These are phyloP conservation scores for Clonostachys solani DNA, from an alignment of 2,329 filamentous ascomycete genomes.

Conservation along the genomic window DNA sequence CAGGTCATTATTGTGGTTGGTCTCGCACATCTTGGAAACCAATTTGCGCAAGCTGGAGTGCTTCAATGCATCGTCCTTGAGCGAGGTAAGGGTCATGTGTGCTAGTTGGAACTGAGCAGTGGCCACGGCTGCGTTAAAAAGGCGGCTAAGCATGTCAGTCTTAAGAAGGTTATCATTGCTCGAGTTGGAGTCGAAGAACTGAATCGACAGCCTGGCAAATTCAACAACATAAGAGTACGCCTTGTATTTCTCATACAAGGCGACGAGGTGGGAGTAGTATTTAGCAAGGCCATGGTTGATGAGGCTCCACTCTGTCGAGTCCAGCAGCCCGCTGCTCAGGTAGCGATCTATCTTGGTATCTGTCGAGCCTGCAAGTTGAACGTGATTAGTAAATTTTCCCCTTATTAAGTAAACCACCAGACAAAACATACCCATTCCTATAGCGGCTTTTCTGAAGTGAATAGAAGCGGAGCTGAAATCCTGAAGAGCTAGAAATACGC, in stretches of 20 bases:
- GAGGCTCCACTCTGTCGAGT: conserved; percentile 67
- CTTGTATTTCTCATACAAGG: conserved; percentile 74
- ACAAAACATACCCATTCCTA: conserved; percentile 68
- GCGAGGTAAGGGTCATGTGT: conserved; percentile 71
- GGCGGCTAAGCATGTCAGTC: conserved; percentile 72
- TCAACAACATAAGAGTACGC: conserved; percentile 79
- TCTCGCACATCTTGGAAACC: conserved; percentile 64
- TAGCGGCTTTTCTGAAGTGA: conserved; percentile 78
- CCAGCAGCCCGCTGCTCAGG: conserved; percentile 60
- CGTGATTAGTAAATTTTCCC: too few relatives aligned
- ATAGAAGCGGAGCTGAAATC: conserved; percentile 70
- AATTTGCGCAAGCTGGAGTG: conserved; percentile 68
- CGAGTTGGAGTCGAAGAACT: conserved; percentile 41
- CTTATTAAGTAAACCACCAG: neutral
- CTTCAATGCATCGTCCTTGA: conserved; percentile 69
- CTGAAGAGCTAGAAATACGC: conserved; percentile 69
- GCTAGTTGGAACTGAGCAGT: conserved; percentile 79
- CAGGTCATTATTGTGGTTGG: conserved; percentile 61
- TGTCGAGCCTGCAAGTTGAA: conserved; percentile 31
- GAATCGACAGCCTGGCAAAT: conserved; percentile 73
- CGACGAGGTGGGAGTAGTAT: conserved; percentile 84
- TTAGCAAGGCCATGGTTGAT: conserved; percentile 70
- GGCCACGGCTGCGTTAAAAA: conserved; percentile 79
- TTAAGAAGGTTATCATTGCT: conserved; percentile 36
- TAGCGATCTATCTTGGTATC: conserved; percentile 45